Evolutionary conservation across 257 asterid genomes (phyloP).

Genomic region (Solanum etuberosum): DNA sequence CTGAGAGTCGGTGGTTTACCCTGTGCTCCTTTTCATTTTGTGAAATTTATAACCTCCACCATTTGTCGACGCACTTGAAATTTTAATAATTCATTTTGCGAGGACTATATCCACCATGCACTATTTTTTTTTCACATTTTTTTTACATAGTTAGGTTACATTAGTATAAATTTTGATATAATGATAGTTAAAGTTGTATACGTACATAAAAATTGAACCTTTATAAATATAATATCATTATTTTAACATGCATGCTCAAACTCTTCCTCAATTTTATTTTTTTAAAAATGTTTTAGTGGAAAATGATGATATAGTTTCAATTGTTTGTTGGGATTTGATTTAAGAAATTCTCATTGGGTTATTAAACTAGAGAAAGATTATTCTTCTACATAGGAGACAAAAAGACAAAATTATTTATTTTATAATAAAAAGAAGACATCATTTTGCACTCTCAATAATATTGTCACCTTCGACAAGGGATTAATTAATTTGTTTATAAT

Average conservation of each 20-base stretch:
- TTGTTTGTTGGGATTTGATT: not conserved
- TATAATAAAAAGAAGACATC: not conserved
- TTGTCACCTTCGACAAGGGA: not conserved
- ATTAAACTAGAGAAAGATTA: not conserved
- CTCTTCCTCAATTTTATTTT: not conserved
- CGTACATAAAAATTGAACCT: not conserved
- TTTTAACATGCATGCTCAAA: not conserved
- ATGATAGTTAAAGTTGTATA: not conserved
- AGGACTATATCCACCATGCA: no score
- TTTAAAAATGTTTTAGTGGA: not conserved
- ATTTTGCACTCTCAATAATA: slow-evolving; percentile 2
- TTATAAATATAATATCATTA: not conserved
- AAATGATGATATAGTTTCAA: not conserved
- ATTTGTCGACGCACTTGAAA: no score
- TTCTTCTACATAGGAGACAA: slow-evolving; percentile 11
- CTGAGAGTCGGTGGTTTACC: no score
- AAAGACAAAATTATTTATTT: not conserved
- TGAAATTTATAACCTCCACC: no score
- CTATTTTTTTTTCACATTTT: not conserved
- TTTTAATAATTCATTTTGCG: no score
- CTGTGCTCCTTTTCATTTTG: no score
- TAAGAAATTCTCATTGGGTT: not conserved
- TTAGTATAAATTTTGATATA: not conserved
- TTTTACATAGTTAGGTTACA: not conserved
- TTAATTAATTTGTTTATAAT: not conserved